Evolutionary conservation across 768 basidiomycete species (phyloP).

Genomic region (Omphalotus guepiniiformis): DNA sequence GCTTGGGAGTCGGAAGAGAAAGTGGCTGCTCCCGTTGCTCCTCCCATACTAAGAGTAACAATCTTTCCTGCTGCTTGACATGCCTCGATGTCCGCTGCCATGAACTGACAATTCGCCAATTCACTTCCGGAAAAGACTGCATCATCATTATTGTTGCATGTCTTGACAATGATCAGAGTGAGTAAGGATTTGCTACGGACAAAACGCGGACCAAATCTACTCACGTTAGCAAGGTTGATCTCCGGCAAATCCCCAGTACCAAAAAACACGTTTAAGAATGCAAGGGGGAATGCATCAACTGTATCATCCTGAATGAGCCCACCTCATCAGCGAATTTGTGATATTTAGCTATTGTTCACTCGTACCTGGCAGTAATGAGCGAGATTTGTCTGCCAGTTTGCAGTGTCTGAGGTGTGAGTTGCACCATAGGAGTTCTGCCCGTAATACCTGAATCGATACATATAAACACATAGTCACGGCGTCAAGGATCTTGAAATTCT

Average conservation of each 20-base stretch:
- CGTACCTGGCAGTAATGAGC: conserved; percentile 49
- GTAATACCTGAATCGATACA: conserved; percentile 34
- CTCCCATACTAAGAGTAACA: conserved; percentile 45
- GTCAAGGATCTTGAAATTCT: too few relatives aligned
- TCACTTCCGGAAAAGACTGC: conserved; percentile 51
- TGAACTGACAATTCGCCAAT: conserved; percentile 52
- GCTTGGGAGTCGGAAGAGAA: conserved; percentile 53
- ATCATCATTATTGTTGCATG: conserved; percentile 40
- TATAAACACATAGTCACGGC: neutral
- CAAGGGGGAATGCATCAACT: conserved; percentile 57
- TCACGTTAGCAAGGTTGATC: conserved; percentile 57
- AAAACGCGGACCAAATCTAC: conserved; percentile 15
- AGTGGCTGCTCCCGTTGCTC: conserved; percentile 46
- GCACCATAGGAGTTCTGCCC: conserved; percentile 62
- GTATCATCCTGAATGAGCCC: conserved; percentile 45
- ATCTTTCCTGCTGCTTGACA: conserved; percentile 58
- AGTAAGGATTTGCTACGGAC: neutral
- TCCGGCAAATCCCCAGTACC: conserved; percentile 53
- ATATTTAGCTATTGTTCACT: too few relatives aligned
- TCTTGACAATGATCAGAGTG: conserved; percentile 28
- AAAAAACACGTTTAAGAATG: conserved; percentile 60
- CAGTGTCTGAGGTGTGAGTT: conserved; percentile 32
- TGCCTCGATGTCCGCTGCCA: conserved; percentile 50
- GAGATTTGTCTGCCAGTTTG: conserved; percentile 48
- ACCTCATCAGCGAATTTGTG: too few relatives aligned